Conservation (phyloP, 495 filamentous ascomycete species). For the Trichoderma asperelloides region DNA sequence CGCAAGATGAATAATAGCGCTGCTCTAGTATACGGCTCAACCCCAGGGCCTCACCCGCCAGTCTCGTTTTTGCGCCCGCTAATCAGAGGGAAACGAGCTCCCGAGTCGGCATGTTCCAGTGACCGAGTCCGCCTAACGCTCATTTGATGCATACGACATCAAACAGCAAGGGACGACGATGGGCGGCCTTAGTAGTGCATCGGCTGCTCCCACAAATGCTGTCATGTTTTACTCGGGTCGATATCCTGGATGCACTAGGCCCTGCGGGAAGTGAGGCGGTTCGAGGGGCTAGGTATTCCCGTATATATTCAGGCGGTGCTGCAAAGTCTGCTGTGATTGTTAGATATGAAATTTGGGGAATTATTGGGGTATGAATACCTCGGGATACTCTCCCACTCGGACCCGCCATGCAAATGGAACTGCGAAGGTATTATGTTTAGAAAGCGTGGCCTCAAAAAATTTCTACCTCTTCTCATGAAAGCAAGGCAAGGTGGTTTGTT, state of each 20-base stretch:
- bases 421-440: not conserved
- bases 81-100: not conserved
- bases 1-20: not conserved
- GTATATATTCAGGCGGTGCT: not conserved
- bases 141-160: not conserved
- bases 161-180: not conserved
- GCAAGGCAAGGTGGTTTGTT: too few relatives aligned
- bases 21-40: not conserved
- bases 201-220: not conserved
- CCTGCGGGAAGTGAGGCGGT: not conserved
- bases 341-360: not conserved
- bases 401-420: too few relatives aligned
- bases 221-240: not conserved
- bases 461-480: not conserved
- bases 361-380: not conserved
- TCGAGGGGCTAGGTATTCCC: too few relatives aligned
- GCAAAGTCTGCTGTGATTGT: not conserved
- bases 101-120: conserved; percentile 1
- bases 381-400: not conserved
- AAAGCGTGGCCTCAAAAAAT: not conserved
- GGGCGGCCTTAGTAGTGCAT: not conserved
- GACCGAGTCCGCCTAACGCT: not conserved
- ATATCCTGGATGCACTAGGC: not conserved
- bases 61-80: not conserved
- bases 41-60: not conserved